phyloP scores from a whole-genome alignment of 345 rosid genomes.

The Citrus cavaleriei region DNA sequence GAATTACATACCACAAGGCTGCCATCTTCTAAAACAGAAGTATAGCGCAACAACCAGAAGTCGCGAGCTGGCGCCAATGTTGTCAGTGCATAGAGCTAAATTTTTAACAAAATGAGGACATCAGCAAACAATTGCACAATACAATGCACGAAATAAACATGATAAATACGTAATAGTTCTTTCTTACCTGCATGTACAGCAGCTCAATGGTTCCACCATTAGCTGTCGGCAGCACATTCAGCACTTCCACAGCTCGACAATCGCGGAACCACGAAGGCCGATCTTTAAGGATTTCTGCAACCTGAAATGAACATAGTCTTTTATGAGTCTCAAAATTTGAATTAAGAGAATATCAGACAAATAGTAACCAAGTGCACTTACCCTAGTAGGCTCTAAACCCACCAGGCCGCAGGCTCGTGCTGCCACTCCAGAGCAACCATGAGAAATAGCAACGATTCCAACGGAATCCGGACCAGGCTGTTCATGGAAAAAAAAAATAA shows the following conservation, averaged over 20 bases:
- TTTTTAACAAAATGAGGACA: background rate
- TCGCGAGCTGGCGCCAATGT: constrained; percentile 99
- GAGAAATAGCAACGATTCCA: constrained; percentile 99
- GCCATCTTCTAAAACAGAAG: constrained; percentile 97
- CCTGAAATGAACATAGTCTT: constrained; percentile 38
- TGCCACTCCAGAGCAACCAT: constrained; percentile 99
- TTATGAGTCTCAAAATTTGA: background rate
- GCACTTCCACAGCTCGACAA: constrained; percentile 97
- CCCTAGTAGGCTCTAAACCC: constrained; percentile 99
- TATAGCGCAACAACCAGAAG: constrained; percentile 96
- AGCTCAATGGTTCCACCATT: constrained; percentile 99
- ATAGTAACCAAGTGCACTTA: constrained; percentile 30
- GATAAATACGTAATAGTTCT: background rate
- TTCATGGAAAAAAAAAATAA: constrained; percentile 14
- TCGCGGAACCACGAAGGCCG: constrained; percentile 98
- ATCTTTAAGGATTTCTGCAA: constrained; percentile 99
- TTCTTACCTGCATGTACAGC: constrained; percentile 91
- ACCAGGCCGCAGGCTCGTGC: constrained; percentile 99
- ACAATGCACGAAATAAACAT: background rate
- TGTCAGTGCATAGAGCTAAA: constrained; percentile 95
- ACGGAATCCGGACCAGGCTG: constrained; percentile 99
- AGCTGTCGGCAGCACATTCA: constrained; percentile 96
- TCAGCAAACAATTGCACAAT: background rate
- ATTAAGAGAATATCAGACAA: background rate
- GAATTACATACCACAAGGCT: constrained; percentile 84